Percentiles rank a stretch among this genome's conserved stretches.
These are phyloP conservation scores for Podospora appendiculata DNA, from an alignment of 495 filamentous ascomycete genomes.

Conservation along the genomic window DNA sequence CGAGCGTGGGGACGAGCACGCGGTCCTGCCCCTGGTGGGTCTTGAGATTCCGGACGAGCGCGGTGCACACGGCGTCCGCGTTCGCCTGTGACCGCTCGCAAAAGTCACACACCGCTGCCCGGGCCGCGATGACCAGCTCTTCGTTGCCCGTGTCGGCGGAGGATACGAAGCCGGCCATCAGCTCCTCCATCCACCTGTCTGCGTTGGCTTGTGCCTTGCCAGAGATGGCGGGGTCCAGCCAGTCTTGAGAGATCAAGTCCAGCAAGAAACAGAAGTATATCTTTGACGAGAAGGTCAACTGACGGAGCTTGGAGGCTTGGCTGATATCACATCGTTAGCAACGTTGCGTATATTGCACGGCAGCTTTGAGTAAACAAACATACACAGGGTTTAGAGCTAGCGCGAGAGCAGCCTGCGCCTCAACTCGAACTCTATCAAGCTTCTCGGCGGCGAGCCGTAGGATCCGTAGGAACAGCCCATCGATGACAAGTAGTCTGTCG, in stretches of 20 bases:
- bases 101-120: constrained; percentile 57
- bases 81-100: constrained; percentile 26
- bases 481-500: constrained; percentile 9
- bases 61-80: constrained; percentile 21
- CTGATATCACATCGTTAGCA: constrained; percentile 3
- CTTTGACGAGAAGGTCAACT: constrained; percentile 39
- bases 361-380: constrained; percentile 1
- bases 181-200: constrained; percentile 29
- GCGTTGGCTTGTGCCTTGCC: constrained; percentile 5
- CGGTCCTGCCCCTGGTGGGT: constrained; percentile 49
- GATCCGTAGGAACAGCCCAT: constrained; percentile 37
- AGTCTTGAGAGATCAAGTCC: constrained; percentile 23
- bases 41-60: constrained; percentile 30
- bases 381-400: constrained; percentile 26
- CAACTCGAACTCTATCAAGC: constrained; percentile 73
- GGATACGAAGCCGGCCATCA: constrained; percentile 71
- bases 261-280: constrained; percentile 45
- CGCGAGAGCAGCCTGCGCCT: constrained; percentile 47
- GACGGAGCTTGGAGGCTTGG: constrained; percentile 16
- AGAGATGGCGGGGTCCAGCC: constrained; percentile 16
- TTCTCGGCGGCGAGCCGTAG: constrained; percentile 75
- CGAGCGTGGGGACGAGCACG: constrained; percentile 64
- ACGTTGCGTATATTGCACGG: too few species aligned
- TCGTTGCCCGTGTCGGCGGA: constrained; percentile 82
- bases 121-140: constrained; percentile 64